Percentiles rank a stretch among this genome's conserved stretches.
These are phyloP conservation scores for Sporisorium reilianum DNA, from an alignment of 1,284 basidiomycete genomes.

Conservation along the genomic window DNA sequence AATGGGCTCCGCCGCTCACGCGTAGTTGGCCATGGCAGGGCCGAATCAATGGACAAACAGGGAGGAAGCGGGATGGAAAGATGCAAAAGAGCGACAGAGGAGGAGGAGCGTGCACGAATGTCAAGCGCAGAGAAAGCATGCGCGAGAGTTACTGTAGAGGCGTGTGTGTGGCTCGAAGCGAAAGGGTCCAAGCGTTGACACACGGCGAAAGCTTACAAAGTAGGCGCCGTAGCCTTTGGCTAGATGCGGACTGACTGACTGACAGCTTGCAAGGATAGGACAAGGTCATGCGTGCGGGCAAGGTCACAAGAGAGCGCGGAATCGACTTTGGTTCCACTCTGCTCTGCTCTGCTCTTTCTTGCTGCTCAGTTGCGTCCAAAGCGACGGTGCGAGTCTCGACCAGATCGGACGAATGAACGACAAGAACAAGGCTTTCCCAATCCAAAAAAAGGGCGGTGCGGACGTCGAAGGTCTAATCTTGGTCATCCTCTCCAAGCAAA, in stretches of 20 bases:
- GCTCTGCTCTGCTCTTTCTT: too few relatives aligned
- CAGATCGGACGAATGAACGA: background rate
- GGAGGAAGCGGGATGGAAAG: background rate
- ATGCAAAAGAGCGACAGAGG: background rate
- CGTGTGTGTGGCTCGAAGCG: slow-evolving; percentile 1
- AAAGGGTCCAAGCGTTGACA: slow-evolving; percentile 14
- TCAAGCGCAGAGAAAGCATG: too few relatives aligned
- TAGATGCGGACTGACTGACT: background rate
- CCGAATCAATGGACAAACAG: background rate
- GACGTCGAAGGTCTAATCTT: background rate
- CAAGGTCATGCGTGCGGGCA: background rate
- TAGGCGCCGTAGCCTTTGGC: background rate
- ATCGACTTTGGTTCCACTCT: too few relatives aligned
- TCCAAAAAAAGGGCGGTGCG: background rate
- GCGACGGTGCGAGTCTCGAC: background rate
- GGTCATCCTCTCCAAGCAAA: background rate
- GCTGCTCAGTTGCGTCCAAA: background rate
- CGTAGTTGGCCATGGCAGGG: background rate
- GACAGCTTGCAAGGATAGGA: background rate
- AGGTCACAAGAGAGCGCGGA: background rate
- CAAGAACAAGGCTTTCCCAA: too few relatives aligned
- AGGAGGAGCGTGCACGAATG: slow-evolving; percentile 15
- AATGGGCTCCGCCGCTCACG: background rate
- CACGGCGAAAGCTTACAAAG: background rate
- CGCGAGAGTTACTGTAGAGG: too few relatives aligned